Percentiles rank a stretch among this genome's conserved stretches.
Evolutionary conservation across 2,329 filamentous ascomycete species (phyloP).

Genomic region (Trichoderma arundinaceum): DNA sequence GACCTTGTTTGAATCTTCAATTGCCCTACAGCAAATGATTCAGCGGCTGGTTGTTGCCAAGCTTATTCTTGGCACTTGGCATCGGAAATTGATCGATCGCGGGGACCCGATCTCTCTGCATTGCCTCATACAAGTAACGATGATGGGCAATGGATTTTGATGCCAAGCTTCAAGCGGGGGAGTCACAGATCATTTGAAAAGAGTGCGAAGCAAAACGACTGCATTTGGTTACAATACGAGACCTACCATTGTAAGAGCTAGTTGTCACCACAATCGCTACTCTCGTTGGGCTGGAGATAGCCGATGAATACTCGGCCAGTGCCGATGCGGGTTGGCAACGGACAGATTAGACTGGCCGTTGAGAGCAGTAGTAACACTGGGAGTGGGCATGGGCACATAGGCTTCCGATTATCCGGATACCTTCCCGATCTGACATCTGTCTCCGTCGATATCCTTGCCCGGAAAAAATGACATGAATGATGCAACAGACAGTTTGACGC

Average conservation of each 20-base stretch:
- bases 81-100: background rate
- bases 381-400: background rate
- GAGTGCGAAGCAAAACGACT: background rate
- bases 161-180: background rate
- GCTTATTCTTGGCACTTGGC: background rate
- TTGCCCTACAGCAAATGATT: background rate
- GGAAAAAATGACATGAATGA: background rate
- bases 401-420: slow-evolving; percentile 28
- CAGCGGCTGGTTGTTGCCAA: background rate
- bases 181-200: background rate
- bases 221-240: background rate
- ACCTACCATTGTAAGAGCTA: background rate
- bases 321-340: background rate
- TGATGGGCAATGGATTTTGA: background rate
- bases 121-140: background rate
- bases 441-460: slow-evolving; percentile 8
- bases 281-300: background rate
- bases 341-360: background rate
- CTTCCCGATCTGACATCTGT: slow-evolving; percentile 21
- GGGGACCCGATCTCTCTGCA: too few species aligned
- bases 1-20: background rate
- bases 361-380: background rate
- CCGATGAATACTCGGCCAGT: background rate
- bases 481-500: background rate
- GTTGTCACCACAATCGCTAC: too few species aligned